Evolutionary conservation across 2,329 filamentous ascomycete genomes (phyloP).

Genomic region (Fusarium buharicum): DNA sequence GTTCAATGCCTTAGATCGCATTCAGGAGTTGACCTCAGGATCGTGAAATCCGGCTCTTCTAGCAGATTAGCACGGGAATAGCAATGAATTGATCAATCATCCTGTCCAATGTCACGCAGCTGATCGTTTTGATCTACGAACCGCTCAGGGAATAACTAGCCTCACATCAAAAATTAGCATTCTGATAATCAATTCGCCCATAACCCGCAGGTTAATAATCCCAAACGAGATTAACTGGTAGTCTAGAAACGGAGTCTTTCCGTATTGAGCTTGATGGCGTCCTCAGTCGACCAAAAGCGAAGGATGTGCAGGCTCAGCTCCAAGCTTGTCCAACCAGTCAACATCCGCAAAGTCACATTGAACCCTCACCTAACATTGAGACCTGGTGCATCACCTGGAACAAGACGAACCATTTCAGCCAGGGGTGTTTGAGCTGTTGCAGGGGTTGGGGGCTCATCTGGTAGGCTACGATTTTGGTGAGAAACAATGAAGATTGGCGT

Average conservation of each 20-base stretch:
- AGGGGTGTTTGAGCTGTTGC: slow-evolving; percentile 32
- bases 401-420: slow-evolving; percentile 34
- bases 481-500: slow-evolving; percentile 33
- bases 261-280: slow-evolving; percentile 20
- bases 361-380: slow-evolving; percentile 10
- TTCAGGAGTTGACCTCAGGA: slow-evolving; percentile 23
- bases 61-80: not conserved
- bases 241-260: slow-evolving; percentile 19
- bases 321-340: slow-evolving; percentile 29
- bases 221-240: slow-evolving; percentile 37
- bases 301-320: slow-evolving; percentile 18
- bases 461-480: slow-evolving; percentile 18
- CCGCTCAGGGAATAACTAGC: slow-evolving; percentile 13
- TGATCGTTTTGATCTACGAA: slow-evolving; percentile 20
- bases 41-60: not conserved
- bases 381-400: slow-evolving; percentile 28
- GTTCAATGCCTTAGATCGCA: slow-evolving; percentile 16
- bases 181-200: slow-evolving; percentile 30
- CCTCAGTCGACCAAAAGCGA: slow-evolving; percentile 17
- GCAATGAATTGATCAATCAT: slow-evolving; percentile 1
- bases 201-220: slow-evolving; percentile 18
- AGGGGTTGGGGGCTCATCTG: slow-evolving; percentile 25
- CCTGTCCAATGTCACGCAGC: slow-evolving; percentile 28
- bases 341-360: slow-evolving; percentile 26
- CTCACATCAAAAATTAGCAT: slow-evolving; percentile 28